Evolutionary conservation across 2,329 filamentous ascomycete species (phyloP).

Genomic region (Polytolypa hystricis): DNA sequence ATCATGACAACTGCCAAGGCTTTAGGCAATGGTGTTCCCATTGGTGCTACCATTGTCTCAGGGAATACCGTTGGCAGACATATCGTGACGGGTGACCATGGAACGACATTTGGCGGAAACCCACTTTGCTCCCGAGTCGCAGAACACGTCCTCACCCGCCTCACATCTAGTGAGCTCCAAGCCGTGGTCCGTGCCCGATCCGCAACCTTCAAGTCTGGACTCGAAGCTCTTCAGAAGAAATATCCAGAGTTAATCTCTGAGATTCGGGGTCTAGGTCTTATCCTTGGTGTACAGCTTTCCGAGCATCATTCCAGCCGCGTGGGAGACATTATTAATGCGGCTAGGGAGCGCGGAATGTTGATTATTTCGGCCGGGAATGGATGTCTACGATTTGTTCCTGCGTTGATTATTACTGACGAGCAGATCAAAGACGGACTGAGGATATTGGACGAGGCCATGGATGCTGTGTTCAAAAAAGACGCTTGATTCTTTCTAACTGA

Average conservation of each 20-base stretch:
- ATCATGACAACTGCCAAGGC: slow-evolving; percentile 92
- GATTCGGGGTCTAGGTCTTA: slow-evolving; percentile 70
- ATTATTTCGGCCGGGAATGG: slow-evolving; percentile 91
- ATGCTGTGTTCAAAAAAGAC: slow-evolving; percentile 38
- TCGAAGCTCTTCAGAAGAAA: slow-evolving; percentile 44
- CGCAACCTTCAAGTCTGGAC: slow-evolving; percentile 46
- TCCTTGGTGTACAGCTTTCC: slow-evolving; percentile 74
- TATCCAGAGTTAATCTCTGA: slow-evolving; percentile 66
- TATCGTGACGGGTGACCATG: slow-evolving; percentile 70
- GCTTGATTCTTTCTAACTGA: not conserved
- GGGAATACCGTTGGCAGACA: slow-evolving; percentile 54
- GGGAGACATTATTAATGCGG: slow-evolving; percentile 62
- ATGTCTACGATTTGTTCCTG: slow-evolving; percentile 83
- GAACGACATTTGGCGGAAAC: slow-evolving; percentile 90
- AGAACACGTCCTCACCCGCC: slow-evolving; percentile 69
- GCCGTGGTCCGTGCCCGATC: slow-evolving; percentile 58
- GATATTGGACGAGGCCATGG: slow-evolving; percentile 61
- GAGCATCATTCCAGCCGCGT: slow-evolving; percentile 48
- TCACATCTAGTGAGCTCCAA: slow-evolving; percentile 62
- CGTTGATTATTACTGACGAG: slow-evolving; percentile 64
- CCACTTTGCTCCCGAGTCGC: slow-evolving; percentile 75
- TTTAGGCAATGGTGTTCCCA: slow-evolving; percentile 90
- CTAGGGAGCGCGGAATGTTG: slow-evolving; percentile 74
- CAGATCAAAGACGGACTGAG: slow-evolving; percentile 69
- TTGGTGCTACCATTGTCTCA: slow-evolving; percentile 67